Percentiles rank a stretch among this genome's conserved stretches.
These are phyloP conservation scores for Zasmidium cellare DNA, from an alignment of 2,329 filamentous ascomycete species.

Conservation along the genomic window DNA sequence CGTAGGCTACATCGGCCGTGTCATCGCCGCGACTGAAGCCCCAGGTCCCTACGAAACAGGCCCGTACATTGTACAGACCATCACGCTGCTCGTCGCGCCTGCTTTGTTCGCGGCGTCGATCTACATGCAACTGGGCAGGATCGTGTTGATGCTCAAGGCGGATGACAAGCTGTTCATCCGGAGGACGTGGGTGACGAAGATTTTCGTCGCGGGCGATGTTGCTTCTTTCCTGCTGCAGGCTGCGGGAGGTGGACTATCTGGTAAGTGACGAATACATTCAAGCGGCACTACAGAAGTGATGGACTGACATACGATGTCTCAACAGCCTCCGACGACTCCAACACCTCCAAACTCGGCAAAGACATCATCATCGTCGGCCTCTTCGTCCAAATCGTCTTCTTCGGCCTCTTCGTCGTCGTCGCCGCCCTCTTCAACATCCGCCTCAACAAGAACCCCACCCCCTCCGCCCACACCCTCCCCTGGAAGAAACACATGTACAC, in stretches of 20 bases:
- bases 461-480: neutral
- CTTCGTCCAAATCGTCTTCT: conserved; percentile 52
- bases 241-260: neutral
- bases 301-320: no score
- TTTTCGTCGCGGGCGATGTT: conserved; percentile 50
- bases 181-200: conserved; percentile 46
- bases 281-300: no score
- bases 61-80: conserved; percentile 43
- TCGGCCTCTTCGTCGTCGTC: conserved; percentile 48
- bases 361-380: conserved; percentile 52
- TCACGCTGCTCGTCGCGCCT: conserved; percentile 50
- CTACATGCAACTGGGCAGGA: conserved; percentile 51
- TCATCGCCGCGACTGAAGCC: conserved; percentile 35
- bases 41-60: conserved; percentile 5
- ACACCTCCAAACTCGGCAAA: conserved; percentile 36
- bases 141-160: conserved; percentile 43
- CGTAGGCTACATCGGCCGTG: conserved; percentile 54
- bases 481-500: conserved; percentile 42
- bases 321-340: neutral
- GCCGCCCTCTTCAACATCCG: conserved; percentile 31
- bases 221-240: conserved; percentile 49
- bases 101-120: conserved; percentile 51
- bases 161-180: conserved; percentile 46
- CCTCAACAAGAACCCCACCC: conserved; percentile 6
- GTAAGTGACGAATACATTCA: neutral